Percentiles rank a stretch among this genome's conserved stretches.
These are phyloP conservation scores for Microbotryum intermedium DNA, from an alignment of 1,284 basidiomycete genomes.

Conservation along the genomic window DNA sequence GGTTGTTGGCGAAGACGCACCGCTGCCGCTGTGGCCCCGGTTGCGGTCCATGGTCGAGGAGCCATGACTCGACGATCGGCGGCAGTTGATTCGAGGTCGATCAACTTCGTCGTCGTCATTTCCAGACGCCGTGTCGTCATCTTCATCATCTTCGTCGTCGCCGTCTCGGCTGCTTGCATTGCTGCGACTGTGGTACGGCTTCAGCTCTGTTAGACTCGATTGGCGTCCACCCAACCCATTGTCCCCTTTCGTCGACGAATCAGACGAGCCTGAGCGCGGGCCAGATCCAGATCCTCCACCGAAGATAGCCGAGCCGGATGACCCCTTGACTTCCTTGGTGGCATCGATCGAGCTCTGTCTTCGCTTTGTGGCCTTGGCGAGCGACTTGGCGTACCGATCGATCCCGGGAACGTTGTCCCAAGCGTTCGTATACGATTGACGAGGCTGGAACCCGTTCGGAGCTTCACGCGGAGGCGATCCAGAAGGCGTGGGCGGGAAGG, in stretches of 20 bases:
- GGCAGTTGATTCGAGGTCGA: background rate
- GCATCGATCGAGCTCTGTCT: constrained; percentile 27
- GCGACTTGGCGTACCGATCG: constrained; percentile 58
- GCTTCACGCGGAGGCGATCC: constrained; percentile 17
- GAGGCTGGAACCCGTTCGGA: constrained; percentile 38
- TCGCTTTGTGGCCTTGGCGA: constrained; percentile 44
- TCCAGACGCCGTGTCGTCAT: constrained; percentile 38
- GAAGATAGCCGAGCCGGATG: no score
- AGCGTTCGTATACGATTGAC: constrained; percentile 50
- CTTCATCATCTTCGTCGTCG: constrained; percentile 70
- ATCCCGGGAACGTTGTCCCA: constrained; percentile 76
- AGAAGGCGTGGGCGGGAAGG: constrained; percentile 34
- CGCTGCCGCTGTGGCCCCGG: background rate
- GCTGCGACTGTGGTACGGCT: constrained; percentile 15
- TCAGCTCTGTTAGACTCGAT: background rate
- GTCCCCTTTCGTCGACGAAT: background rate
- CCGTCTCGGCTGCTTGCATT: constrained; percentile 61
- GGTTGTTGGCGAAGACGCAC: background rate
- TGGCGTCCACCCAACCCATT: background rate
- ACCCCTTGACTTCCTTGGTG: no score
- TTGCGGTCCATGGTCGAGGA: background rate
- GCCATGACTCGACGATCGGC: background rate
- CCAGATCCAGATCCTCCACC: no score
- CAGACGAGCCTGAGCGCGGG: no score
- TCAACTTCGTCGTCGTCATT: constrained; percentile 4